Evolutionary conservation across 2,329 filamentous ascomycete species (phyloP).

Genomic region (Alternaria sp.): DNA sequence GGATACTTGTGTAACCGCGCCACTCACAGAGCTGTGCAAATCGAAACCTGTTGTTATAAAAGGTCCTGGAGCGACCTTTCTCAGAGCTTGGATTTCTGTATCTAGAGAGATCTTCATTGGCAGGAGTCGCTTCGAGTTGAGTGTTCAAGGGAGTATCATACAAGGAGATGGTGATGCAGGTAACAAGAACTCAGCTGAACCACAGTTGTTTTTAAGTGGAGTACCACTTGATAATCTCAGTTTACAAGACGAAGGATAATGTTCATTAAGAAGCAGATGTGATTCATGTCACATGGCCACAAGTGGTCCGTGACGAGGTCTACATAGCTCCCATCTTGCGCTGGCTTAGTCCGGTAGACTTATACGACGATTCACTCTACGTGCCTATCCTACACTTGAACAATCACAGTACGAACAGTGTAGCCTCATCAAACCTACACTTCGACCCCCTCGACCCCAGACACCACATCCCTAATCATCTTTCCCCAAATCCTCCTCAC

Average conservation of each 20-base stretch:
- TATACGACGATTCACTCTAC: too few species aligned
- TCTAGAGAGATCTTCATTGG: not conserved
- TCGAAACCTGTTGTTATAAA: not conserved
- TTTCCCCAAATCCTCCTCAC: constrained; percentile 10
- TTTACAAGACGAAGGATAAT: not conserved
- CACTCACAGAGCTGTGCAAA: fast-evolving
- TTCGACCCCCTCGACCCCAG: not conserved
- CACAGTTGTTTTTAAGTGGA: not conserved
- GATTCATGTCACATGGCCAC: not conserved
- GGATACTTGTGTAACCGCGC: not conserved
- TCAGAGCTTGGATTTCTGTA: not conserved
- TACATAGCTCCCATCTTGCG: not conserved
- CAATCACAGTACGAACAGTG: too few species aligned
- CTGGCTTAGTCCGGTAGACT: too few species aligned
- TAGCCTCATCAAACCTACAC: not conserved
- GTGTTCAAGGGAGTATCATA: not conserved
- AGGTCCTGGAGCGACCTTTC: fast-evolving
- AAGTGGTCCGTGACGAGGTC: not conserved
- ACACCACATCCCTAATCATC: not conserved
- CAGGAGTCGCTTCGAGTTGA: not conserved
- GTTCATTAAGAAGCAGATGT: not conserved
- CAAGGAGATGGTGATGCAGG: not conserved
- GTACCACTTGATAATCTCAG: not conserved
- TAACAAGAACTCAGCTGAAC: not conserved
- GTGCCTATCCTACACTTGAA: too few species aligned